Conservation (phyloP, 495 filamentous ascomycete genomes). For the Filosporella fistucella region DNA sequence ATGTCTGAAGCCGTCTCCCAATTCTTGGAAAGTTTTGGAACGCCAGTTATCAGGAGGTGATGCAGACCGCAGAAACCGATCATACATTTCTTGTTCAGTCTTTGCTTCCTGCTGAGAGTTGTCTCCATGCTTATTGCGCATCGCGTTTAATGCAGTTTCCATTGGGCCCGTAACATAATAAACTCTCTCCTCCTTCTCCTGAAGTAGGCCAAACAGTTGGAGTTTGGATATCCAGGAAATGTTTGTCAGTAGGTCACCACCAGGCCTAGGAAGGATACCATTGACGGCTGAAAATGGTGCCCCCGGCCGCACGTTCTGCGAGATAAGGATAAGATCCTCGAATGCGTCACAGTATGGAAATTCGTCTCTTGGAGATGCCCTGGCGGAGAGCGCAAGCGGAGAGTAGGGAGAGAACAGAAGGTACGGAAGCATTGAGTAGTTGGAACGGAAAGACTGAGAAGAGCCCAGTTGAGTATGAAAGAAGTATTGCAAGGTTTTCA, state of each 20-base stretch:
- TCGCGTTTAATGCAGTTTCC: background rate
- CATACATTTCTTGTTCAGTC: slow-evolving; percentile 24
- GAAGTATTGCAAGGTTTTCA: slow-evolving; percentile 11
- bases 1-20: no score
- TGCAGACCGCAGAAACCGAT: slow-evolving; percentile 9
- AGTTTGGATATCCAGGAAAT: background rate
- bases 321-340: background rate
- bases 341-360: background rate
- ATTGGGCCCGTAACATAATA: background rate
- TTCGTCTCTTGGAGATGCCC: background rate
- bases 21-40: no score
- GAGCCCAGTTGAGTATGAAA: slow-evolving; percentile 9
- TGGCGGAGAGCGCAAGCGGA: slow-evolving; percentile 22
- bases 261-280: background rate
- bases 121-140: no score
- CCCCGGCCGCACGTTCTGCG: background rate
- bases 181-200: background rate
- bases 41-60: background rate
- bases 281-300: background rate
- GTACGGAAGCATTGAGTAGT: slow-evolving; percentile 21
- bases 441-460: slow-evolving; percentile 1
- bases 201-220: background rate
- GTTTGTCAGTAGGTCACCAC: background rate
- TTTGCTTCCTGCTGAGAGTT: slow-evolving; percentile 9
- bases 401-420: slow-evolving; percentile 29